Conservation (phyloP, 1,284 basidiomycete genomes). For the Heterobasidion occidentale region DNA sequence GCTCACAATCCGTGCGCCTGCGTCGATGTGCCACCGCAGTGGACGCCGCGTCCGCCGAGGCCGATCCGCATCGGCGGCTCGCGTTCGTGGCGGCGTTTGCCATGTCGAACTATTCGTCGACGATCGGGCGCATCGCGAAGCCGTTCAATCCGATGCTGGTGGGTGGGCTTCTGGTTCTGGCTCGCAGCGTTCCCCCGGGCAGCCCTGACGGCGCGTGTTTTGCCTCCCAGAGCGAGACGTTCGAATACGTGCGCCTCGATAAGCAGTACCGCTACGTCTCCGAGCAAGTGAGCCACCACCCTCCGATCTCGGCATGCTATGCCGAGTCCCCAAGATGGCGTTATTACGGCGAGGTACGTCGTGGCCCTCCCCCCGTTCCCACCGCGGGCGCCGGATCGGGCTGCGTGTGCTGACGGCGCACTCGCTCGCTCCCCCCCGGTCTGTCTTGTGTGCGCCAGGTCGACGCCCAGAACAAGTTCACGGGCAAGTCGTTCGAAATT, state of each 20-base stretch:
- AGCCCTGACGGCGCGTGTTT: conserved; percentile 2
- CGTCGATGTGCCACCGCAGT: conserved; percentile 35
- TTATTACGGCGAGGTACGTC: conserved; percentile 80
- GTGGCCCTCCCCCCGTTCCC: too few species aligned
- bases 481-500: conserved; percentile 96
- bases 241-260: conserved; percentile 87
- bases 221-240: conserved; percentile 65
- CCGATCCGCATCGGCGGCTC: conserved; percentile 76
- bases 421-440: not conserved
- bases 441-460: conserved; percentile 35
- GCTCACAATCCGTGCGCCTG: too few species aligned
- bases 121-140: conserved; percentile 92
- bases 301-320: conserved; percentile 96
- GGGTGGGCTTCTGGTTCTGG: conserved; percentile 16
- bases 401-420: not conserved
- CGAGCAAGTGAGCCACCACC: conserved; percentile 95
- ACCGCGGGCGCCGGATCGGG: too few species aligned
- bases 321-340: conserved; percentile 86
- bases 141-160: conserved; percentile 92
- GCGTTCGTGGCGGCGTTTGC: conserved; percentile 96
- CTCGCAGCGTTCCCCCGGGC: not conserved
- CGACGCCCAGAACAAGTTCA: conserved; percentile 90
- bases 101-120: conserved; percentile 97
- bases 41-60: conserved; percentile 75
- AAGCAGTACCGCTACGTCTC: conserved; percentile 90